Evolutionary conservation across 352 stramenopile genomes (phyloP).

Genomic region (Elongisporangium senticosum): DNA sequence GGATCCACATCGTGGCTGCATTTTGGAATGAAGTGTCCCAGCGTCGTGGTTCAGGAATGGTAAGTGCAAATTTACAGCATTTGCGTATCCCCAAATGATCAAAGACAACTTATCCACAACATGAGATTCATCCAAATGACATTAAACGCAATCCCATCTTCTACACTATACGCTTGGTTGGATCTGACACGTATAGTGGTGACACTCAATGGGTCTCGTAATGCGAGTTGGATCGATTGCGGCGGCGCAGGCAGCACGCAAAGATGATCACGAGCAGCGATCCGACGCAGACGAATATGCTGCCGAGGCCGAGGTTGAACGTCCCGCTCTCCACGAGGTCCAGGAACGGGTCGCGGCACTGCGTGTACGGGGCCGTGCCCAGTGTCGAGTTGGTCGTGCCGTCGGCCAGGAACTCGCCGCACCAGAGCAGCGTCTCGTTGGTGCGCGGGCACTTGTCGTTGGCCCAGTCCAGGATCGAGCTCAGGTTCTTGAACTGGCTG

Average conservation of each 20-base stretch:
- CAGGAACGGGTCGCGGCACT: slow-evolving; percentile 46
- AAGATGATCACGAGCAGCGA: slow-evolving; percentile 41
- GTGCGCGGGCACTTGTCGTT: slow-evolving; percentile 71
- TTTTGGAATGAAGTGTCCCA: neutral
- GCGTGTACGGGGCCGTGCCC: slow-evolving; percentile 37
- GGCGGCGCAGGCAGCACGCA: slow-evolving; percentile 34
- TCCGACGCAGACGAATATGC: slow-evolving; percentile 27
- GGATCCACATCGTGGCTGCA: neutral
- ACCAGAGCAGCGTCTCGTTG: slow-evolving; percentile 48
- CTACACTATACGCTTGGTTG: neutral
- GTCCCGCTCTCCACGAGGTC: slow-evolving; percentile 32
- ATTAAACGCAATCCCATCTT: neutral
- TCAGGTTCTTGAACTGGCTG: slow-evolving; percentile 58
- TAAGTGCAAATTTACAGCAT: too few species aligned
- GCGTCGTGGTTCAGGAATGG: too few species aligned
- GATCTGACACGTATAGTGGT: too few species aligned
- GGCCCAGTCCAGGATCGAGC: slow-evolving; percentile 71
- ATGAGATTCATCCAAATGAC: neutral
- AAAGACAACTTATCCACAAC: neutral
- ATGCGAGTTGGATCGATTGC: slow-evolving; percentile 5
- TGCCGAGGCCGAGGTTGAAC: slow-evolving; percentile 30
- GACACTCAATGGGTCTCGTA: neutral
- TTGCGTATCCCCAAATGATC: too few species aligned
- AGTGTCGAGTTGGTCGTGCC: slow-evolving; percentile 19
- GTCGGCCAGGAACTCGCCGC: slow-evolving; percentile 41